phyloP scores from a whole-genome alignment of 257 asterid species.

The Solanum etuberosum region DNA sequence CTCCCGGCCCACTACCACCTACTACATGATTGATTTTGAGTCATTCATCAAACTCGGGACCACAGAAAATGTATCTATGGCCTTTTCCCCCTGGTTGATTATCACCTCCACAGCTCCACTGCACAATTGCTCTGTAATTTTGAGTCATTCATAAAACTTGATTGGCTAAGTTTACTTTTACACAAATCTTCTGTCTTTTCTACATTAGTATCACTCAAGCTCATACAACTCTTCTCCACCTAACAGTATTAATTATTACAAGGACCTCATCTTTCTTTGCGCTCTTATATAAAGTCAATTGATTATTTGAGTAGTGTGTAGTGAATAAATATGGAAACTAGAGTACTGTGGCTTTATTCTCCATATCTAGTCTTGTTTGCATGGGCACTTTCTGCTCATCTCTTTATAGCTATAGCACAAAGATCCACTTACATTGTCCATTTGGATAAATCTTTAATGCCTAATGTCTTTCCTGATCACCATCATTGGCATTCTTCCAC shows the following conservation, averaged over 20 bases:
- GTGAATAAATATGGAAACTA: neutral
- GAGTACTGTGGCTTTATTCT: neutral
- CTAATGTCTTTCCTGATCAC: conserved; percentile 1
- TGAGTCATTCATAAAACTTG: neutral
- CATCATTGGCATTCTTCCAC: conserved; percentile 9
- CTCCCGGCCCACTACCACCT: no score
- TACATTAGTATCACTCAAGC: neutral
- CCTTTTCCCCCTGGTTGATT: no score
- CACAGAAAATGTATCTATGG: no score
- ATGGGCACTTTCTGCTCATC: neutral
- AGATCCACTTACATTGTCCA: conserved; percentile 14
- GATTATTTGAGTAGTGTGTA: neutral
- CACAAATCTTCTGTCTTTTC: neutral
- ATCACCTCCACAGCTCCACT: no score
- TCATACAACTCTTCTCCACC: neutral
- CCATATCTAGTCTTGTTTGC: neutral
- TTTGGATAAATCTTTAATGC: conserved; percentile 11
- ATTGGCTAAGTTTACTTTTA: neutral
- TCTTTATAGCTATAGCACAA: neutral
- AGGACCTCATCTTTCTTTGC: neutral
- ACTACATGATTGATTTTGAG: no score
- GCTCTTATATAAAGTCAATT: neutral
- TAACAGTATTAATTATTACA: neutral
- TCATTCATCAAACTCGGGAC: no score
- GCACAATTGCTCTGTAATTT: no score